Percentiles rank a stretch among this genome's conserved stretches.
These are phyloP conservation scores for Chlamydomonas incerta DNA, from an alignment of 139 green algal genomes.

Conservation along the genomic window DNA sequence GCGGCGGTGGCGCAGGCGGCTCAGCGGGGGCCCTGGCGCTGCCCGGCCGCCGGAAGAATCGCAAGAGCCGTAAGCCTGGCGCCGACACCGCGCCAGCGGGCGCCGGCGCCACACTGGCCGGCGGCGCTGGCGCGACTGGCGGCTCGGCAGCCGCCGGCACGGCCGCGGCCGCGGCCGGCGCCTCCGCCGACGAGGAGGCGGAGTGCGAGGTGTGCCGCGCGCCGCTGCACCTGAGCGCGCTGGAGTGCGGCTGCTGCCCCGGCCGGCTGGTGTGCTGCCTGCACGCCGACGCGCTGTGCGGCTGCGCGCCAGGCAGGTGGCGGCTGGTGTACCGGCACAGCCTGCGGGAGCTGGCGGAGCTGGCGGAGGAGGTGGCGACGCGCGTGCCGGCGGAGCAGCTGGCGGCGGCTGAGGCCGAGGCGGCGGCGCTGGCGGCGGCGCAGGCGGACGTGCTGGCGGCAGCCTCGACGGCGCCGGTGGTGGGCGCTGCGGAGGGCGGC, in stretches of 20 bases:
- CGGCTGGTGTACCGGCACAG: conserved; percentile 79
- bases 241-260: conserved; percentile 78
- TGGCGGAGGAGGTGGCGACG: background rate
- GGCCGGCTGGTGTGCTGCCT: conserved; percentile 66
- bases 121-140: background rate
- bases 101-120: background rate
- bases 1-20: too few relatives aligned
- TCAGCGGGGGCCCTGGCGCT: too few relatives aligned
- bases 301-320: conserved; percentile 63
- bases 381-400: background rate
- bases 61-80: too few relatives aligned
- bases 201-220: conserved; percentile 45
- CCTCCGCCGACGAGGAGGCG: background rate
- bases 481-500: too few relatives aligned
- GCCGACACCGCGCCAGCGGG: background rate
- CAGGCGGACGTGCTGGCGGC: too few relatives aligned
- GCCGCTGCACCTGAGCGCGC: conserved; percentile 42
- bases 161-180: background rate
- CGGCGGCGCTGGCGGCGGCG: too few relatives aligned
- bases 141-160: background rate
- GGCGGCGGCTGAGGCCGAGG: background rate
- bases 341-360: conserved; percentile 70
- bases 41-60: too few relatives aligned
- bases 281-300: conserved; percentile 77
- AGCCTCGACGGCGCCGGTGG: too few relatives aligned